Evolutionary conservation across 805 yeast genomes (phyloP).

Genomic region (Naumovozyma dairenensis): DNA sequence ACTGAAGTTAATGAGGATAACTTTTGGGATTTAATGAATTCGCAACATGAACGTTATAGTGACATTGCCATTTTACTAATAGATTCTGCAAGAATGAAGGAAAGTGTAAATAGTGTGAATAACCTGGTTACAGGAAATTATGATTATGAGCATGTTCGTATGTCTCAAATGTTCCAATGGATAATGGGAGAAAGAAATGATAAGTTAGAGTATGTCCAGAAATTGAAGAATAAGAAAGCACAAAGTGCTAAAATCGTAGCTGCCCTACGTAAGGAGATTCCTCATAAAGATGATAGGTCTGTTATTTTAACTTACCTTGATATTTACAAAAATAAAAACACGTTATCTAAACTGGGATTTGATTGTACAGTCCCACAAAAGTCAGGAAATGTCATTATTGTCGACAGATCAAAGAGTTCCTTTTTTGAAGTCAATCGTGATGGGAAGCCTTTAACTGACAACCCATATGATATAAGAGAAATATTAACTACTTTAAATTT

Average conservation of each 20-base stretch:
- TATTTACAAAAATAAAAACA: conserved; percentile 29
- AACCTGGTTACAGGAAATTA: conserved; percentile 32
- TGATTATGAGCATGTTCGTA: conserved; percentile 38
- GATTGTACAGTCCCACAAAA: conserved; percentile 20
- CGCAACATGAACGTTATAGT: conserved; percentile 11
- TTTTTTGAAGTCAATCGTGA: conserved; percentile 27
- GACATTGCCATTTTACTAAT: conserved; percentile 17
- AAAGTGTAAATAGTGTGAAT: conserved; percentile 17
- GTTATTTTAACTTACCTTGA: conserved; percentile 44
- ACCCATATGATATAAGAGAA: conserved; percentile 29
- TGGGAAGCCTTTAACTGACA: conserved; percentile 33
- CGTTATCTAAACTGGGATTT: conserved; percentile 20
- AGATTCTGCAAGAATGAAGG: conserved; percentile 14
- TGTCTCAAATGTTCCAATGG: conserved; percentile 31
- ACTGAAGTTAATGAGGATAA: conserved; percentile 39
- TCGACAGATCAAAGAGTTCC: conserved; percentile 32
- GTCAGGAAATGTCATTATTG: conserved; percentile 49
- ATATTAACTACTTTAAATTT: conserved; percentile 33
- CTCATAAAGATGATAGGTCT: conserved; percentile 35
- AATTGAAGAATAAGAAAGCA: conserved; percentile 36
- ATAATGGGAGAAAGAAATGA: conserved; percentile 30
- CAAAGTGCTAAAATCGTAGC: conserved; percentile 35
- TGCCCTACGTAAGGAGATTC: conserved; percentile 41
- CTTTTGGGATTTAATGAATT: conserved; percentile 11
- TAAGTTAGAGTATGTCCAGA: conserved; percentile 37